Conservation (phyloP, 257 asterid genomes). For the Penstemon eatonii region DNA sequence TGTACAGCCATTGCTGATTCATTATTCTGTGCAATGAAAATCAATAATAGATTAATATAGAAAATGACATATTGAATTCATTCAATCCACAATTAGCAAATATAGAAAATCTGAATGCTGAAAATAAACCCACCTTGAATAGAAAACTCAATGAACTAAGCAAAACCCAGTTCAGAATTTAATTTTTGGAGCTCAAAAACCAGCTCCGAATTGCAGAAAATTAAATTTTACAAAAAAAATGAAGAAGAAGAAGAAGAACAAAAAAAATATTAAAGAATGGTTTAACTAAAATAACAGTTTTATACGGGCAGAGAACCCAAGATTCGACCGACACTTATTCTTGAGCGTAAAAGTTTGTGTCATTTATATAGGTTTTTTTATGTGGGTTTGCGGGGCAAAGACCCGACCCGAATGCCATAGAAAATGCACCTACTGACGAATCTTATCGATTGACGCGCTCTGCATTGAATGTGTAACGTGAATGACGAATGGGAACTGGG, state of each 20-base stretch:
- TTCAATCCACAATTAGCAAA: background rate
- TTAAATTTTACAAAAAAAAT: background rate
- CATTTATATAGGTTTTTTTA: background rate
- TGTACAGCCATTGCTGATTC: constrained; percentile 37
- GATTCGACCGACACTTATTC: constrained; percentile 40
- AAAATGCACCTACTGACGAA: background rate
- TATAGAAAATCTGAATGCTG: background rate
- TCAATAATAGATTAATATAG: too few species aligned
- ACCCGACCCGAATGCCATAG: constrained; percentile 19
- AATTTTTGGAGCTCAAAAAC: constrained; percentile 3
- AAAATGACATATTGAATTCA: background rate
- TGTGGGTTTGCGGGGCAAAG: background rate
- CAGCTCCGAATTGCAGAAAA: constrained; percentile 7
- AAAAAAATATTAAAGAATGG: background rate
- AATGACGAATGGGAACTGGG: background rate
- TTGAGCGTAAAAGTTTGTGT: constrained; percentile 8
- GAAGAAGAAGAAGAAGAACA: background rate
- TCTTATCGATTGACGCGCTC: constrained; percentile 38
- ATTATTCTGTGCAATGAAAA: constrained; percentile 32
- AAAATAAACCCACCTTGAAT: constrained; percentile 10
- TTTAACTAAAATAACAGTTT: constrained; percentile 27
- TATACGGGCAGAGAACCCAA: constrained; percentile 19
- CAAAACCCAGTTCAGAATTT: constrained; percentile 17
- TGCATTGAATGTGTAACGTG: constrained; percentile 20
- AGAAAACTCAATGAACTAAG: background rate